Evolutionary conservation across 2,329 filamentous ascomycete genomes (phyloP), one percentile per base, ranked within the genome.

Genomic region (Scopulariopsis brevicaulis): DNA sequence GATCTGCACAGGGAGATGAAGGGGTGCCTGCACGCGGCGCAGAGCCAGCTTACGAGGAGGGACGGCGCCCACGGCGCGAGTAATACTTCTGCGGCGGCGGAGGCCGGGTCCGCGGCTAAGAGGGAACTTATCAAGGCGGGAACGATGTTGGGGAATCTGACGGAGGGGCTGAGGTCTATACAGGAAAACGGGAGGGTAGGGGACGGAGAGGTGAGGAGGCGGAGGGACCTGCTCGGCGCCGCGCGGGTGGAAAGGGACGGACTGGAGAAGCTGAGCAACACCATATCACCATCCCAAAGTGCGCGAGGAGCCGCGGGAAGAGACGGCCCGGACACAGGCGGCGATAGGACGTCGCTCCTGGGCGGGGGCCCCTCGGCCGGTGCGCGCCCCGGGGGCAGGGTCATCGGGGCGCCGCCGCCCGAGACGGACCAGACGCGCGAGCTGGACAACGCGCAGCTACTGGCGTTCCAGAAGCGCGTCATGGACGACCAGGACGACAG

Each of bases 341-440:
- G 50, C 12, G 56, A 58, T 43, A 58, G 46, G 18, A 20, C 35
- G 56, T 46, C 56, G 3, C 28, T 68, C 63, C 54, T 66, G 65
- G 22, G 63, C 65, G 5, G 63, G 63, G 61, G 28, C 8, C 15
- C 22, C 71, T 40, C 71, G 78, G 59, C 79, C 75, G 64, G 75
- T 69, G 68, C 64, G 58, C 60, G 65, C 55, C 64, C 69, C 1
- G 73, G 79, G 1, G 82, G 88, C 1, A 77, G 89, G 50, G 86
- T 92, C 3, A 74, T 93, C 0, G 89, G 89, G 1, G 86, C 80
- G 0, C 87, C 87, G 1, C 73, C 86, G 2, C 80, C 85, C 1
- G 89, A 95, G 71, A 92, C 87, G 18, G 85, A 89, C 59, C 81
- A 83, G 61, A 93, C 89, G 51, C 74, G 89, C 14, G 88, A 93